Percentiles rank a stretch among this genome's conserved stretches.
Evolutionary conservation across 1,284 basidiomycete genomes (phyloP).

Genomic region (Marasmius oreades): DNA sequence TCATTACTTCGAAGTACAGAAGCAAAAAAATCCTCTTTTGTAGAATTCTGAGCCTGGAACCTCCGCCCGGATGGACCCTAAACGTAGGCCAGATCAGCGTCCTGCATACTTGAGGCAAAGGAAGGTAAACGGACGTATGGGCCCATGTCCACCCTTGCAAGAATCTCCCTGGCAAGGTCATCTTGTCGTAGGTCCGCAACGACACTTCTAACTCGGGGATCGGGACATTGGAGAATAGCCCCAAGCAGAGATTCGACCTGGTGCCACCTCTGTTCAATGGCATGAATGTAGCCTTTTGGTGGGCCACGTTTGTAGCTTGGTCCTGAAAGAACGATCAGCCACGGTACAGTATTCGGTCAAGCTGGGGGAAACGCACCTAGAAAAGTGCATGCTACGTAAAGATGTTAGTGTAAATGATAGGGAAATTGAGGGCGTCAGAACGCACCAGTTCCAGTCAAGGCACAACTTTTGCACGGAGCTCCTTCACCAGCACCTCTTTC

Average conservation of each 20-base stretch:
- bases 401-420: not conserved
- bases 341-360: not conserved
- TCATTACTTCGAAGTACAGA: constrained; percentile 64
- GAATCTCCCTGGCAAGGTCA: constrained; percentile 66
- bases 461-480: constrained; percentile 67
- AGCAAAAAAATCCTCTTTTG: constrained; percentile 69
- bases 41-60: constrained; percentile 45
- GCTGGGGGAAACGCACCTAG: constrained; percentile 2
- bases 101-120: constrained; percentile 12
- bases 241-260: constrained; percentile 84
- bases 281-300: constrained; percentile 87
- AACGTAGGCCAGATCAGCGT: constrained; percentile 1
- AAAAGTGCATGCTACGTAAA: constrained; percentile 13
- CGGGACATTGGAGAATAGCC: constrained; percentile 69
- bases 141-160: constrained; percentile 68
- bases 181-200: constrained; percentile 69
- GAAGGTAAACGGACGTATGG: constrained; percentile 55
- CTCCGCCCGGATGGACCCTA: constrained; percentile 64
- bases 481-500: constrained; percentile 54
- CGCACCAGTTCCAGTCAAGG: constrained; percentile 56
- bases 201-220: constrained; percentile 65
- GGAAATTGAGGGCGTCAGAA: constrained; percentile 13
- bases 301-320: constrained; percentile 84
- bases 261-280: constrained; percentile 86
- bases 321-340: constrained; percentile 35